Evolutionary conservation across 768 basidiomycete species (phyloP).

Genomic region (Boletales sp.): DNA sequence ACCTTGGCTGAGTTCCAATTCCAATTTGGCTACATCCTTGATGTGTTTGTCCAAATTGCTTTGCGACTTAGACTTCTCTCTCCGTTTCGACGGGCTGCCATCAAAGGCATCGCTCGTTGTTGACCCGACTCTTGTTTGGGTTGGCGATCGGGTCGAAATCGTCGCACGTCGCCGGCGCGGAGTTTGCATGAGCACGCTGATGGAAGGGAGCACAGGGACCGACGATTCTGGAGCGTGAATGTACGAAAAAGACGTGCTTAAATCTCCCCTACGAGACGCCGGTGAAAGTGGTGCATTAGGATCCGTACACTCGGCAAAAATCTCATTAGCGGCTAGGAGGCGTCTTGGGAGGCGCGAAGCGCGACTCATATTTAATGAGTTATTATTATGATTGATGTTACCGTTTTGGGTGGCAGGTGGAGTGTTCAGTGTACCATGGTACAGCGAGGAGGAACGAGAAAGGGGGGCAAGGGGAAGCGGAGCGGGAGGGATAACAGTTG

Average conservation of each 20-base stretch:
- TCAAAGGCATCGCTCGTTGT: slow-evolving; percentile 33
- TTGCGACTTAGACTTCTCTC: slow-evolving; percentile 65
- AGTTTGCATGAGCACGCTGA: slow-evolving; percentile 26
- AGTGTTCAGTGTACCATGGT: slow-evolving; percentile 29
- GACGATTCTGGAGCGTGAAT: slow-evolving; percentile 18
- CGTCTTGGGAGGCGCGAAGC: slow-evolving; percentile 57
- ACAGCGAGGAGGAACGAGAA: slow-evolving; percentile 45
- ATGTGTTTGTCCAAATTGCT: slow-evolving; percentile 66
- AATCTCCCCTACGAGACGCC: slow-evolving; percentile 10
- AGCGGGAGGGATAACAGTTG: slow-evolving; percentile 46
- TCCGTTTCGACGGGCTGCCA: slow-evolving; percentile 57
- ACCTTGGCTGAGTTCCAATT: slow-evolving; percentile 65
- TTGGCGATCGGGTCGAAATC: slow-evolving; percentile 62
- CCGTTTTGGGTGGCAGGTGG: slow-evolving; percentile 21
- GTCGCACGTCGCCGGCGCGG: slow-evolving; percentile 54
- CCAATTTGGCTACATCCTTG: slow-evolving; percentile 58
- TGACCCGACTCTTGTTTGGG: slow-evolving; percentile 28
- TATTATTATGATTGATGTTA: slow-evolving; percentile 5
- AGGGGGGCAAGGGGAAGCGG: slow-evolving; percentile 61
- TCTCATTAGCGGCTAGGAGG: slow-evolving; percentile 63
- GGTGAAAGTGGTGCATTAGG: slow-evolving; percentile 21
- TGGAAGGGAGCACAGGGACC: slow-evolving; percentile 16
- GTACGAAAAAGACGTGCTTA: slow-evolving; percentile 22
- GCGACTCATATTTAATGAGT: slow-evolving; percentile 9
- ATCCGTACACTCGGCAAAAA: slow-evolving; percentile 45